Evolutionary conservation across 1,139 yeast species (phyloP), one percentile per base, ranked within the genome.

Genomic region (Scheffersomyces stambukii): DNA sequence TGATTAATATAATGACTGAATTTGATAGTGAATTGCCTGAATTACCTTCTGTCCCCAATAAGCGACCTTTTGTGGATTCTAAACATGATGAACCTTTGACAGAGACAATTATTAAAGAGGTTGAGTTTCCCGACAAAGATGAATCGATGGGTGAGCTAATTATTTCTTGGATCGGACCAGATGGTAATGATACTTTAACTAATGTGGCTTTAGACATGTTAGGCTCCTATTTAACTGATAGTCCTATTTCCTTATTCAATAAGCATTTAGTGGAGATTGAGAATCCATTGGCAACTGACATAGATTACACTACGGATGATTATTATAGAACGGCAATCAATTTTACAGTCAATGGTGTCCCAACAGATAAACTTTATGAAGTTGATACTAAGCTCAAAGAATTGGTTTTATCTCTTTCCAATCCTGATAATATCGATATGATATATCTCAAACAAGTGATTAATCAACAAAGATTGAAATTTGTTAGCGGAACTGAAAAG

Each of bases 111-210:
- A 59, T 71, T 11, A 68, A 72, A 27, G 66, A 63, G 7, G 72
- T 88, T 18, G 81, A 77, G 36, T 91, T 91, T 48, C 96, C 98
- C 1, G 97, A 91, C 43, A 70, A 75, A 32, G 96, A 88, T 49
- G 96, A 88, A 52, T 69, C 84, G 5, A 75, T 78, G 57, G 95
- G 96, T 17, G 95, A 85, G 45, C 52, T 85, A 1, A 51, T 72
- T 18, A 59, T 91, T 19, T 64, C 83, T 3, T 91, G 96, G 94
- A 70, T 85, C 31, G 97, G 97, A 7, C 95, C 95, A 3, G 57
- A 63, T 11, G 72, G 73, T 17, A 52, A 59, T 11, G 77, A 81
- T 26, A 52, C 65, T 11, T 50, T 78, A 13, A 59, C 60, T 8
- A 79, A 75, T 45, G 64, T 77, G 23, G 96, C 96, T 0, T 52